These are phyloP conservation scores for Camelina hispida DNA, from an alignment of 345 rosid species.

Conservation along the genomic window DNA sequence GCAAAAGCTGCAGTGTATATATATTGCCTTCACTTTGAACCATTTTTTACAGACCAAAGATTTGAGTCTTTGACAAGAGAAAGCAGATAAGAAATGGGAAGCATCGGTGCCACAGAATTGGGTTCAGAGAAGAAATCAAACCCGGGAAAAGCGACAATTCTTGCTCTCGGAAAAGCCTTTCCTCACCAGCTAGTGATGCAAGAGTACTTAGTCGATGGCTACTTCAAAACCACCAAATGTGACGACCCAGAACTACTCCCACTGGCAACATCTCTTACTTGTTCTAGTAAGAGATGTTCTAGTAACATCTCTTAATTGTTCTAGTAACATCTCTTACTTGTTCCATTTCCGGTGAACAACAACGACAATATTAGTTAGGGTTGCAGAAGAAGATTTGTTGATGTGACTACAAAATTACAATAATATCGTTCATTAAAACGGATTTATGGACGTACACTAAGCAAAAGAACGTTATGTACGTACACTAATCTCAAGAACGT, in stretches of 20 bases:
- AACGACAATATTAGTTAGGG: too few species aligned
- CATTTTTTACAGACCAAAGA: slow-evolving; percentile 27
- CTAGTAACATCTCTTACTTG: too few species aligned
- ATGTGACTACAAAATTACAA: too few species aligned
- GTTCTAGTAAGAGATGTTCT: too few species aligned
- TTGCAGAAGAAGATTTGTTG: too few species aligned
- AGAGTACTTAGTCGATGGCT: slow-evolving; percentile 89
- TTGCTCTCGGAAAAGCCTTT: slow-evolving; percentile 91
- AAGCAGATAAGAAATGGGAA: slow-evolving; percentile 54
- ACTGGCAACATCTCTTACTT: too few species aligned
- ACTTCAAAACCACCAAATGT: slow-evolving; percentile 87
- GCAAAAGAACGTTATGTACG: too few species aligned
- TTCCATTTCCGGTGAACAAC: too few species aligned
- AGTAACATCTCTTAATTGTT: too few species aligned
- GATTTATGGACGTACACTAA: too few species aligned
- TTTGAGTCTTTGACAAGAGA: slow-evolving; percentile 20
- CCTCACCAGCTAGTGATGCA: slow-evolving; percentile 98
- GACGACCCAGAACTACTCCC: slow-evolving; percentile 92
- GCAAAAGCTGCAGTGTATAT: slow-evolving; percentile 28
- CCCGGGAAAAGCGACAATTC: slow-evolving; percentile 78
- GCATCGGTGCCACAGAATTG: slow-evolving; percentile 45
- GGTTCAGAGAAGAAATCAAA: slow-evolving; percentile 46
- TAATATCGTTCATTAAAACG: too few species aligned
- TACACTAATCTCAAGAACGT: too few species aligned
- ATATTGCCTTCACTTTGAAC: slow-evolving; percentile 35